These are phyloP conservation scores for Chytriomyces hyalinus DNA, from an alignment of 192 early-diverging fungal species.

Conservation along the genomic window DNA sequence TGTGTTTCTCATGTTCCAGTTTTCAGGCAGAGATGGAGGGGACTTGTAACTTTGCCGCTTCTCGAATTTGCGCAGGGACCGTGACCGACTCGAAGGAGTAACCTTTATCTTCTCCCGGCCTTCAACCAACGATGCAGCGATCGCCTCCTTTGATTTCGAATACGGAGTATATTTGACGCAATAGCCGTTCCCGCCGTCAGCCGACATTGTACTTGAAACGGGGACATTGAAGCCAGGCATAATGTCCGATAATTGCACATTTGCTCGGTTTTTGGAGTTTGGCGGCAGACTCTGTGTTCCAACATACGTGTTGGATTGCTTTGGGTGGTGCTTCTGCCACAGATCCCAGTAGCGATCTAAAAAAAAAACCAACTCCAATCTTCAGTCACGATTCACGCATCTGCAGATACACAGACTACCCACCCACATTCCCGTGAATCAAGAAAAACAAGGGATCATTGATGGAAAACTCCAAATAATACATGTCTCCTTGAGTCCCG, in stretches of 20 bases:
- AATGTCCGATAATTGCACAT: background rate
- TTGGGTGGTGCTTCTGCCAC: constrained; percentile 15
- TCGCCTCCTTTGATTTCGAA: background rate
- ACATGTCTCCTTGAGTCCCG: constrained; percentile 8
- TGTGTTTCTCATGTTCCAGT: background rate
- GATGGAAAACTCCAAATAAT: constrained; percentile 24
- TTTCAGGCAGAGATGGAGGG: background rate
- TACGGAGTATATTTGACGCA: constrained; percentile 19
- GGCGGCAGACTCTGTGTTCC: background rate
- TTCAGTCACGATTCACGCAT: background rate
- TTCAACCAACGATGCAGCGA: background rate
- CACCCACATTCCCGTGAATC: constrained; percentile 47
- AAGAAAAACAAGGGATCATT: constrained; percentile 47
- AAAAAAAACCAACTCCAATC: background rate
- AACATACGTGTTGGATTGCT: background rate
- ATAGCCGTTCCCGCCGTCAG: constrained; percentile 9
- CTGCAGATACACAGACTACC: background rate
- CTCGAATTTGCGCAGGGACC: background rate
- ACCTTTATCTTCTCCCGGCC: too few relatives aligned
- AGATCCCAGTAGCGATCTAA: constrained; percentile 11
- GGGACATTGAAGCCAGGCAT: constrained; percentile 24
- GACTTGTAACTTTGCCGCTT: background rate
- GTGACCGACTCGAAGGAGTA: background rate
- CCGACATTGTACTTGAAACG: constrained; percentile 2
- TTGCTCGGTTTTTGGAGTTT: background rate